Evolutionary conservation across 139 green algal species (phyloP), one percentile per base, ranked within the genome.

Genomic region (Chlamydomonas schloesseri): DNA sequence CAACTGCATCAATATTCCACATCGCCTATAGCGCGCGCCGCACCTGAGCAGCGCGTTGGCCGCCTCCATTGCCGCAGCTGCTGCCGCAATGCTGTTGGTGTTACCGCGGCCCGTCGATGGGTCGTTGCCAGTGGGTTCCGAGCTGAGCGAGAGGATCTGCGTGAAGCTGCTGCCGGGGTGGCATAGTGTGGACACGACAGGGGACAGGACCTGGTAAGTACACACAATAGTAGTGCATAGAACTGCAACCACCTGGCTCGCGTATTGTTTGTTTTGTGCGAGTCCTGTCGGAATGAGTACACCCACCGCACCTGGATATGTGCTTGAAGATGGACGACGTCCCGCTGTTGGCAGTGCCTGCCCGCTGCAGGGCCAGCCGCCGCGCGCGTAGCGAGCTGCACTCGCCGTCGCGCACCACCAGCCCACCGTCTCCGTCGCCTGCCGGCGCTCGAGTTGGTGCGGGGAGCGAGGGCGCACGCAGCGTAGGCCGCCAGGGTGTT

Each of bases 351-450:
- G 65, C 69, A 1, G 69, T 60, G 33, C 70, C 77, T 6, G 46
- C 24, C 29, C 77, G 69, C 37, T 73, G 65, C 53, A 86, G 73
- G 34, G 82, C 65, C 74, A 31, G 9, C 46, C 87, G 73, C 29
- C 87, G 73, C 33, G 67, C 68, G 21, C 58, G 57, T 1, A 91
- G 65, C 18, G 88, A 90, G 3, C 83, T 77, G 64, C 92, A 83
- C 62, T 93, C 84, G 29, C 78, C 84, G 24, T 95, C 91, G 3
- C 87, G 75, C 50, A 93, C 60, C 81, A 88, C 71, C 72, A 93
- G 72, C 73, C 83, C 83, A 2, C 83, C 83, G 57, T 86, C 71
- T 71, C 88, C 70, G 70, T 76, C 71, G 29, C 72, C 57, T 71
- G 57, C 53, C 42, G 42, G 42, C 42, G 8, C 42, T 50, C 42